These are phyloP conservation scores for Chimonanthus salicifolius DNA, from an alignment of 164 flowering plant genomes.

Conservation along the genomic window DNA sequence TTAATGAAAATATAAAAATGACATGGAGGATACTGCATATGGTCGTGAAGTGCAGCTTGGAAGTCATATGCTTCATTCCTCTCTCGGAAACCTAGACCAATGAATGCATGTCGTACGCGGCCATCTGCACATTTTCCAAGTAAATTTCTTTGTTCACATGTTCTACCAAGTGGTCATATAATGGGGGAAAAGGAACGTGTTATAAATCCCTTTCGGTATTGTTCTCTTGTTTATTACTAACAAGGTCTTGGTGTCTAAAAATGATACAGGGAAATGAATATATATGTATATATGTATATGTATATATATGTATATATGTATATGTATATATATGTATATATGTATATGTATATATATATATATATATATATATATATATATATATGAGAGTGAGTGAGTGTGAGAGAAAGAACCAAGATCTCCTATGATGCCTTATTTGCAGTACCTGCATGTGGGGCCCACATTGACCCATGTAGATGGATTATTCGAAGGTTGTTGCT, in stretches of 20 bases:
- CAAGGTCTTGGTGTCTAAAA: no score
- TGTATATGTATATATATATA: not conserved
- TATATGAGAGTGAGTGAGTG: not conserved
- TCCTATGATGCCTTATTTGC: not conserved
- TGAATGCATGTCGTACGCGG: slow-evolving; percentile 73
- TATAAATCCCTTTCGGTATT: no score
- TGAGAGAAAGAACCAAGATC: not conserved
- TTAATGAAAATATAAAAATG: no score
- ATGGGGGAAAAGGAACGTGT: no score
- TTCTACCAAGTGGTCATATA: no score
- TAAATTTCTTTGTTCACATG: no score
- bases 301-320: not conserved
- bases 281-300: not conserved
- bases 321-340: not conserved
- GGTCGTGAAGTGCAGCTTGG: slow-evolving; percentile 40
- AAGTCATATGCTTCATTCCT: not conserved
- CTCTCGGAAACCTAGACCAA: not conserved
- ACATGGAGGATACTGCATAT: slow-evolving; percentile 63
- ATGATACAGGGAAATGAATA: no score
- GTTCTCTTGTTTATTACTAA: no score
- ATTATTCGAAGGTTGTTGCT: no score
- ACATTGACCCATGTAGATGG: no score
- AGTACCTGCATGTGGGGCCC: no score
- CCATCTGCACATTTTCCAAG: slow-evolving; percentile 49
- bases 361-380: not conserved